These are phyloP conservation scores for Trametopsis cervina DNA, from an alignment of 768 basidiomycete genomes.

Conservation along the genomic window DNA sequence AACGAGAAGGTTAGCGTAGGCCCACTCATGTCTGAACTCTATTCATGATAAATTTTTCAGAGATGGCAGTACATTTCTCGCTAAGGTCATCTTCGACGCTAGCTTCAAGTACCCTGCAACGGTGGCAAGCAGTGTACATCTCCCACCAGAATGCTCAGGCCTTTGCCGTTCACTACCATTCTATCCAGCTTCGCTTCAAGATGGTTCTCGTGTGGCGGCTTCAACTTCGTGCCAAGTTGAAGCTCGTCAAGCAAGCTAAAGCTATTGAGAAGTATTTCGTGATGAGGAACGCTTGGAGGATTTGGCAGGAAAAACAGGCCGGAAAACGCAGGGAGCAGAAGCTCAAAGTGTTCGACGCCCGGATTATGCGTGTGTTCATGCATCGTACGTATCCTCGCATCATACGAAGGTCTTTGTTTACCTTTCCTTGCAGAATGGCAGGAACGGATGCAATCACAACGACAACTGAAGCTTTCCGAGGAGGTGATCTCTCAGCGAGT, in stretches of 20 bases:
- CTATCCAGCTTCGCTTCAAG: conserved; percentile 31
- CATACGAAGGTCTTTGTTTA: not conserved
- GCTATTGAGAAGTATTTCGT: conserved; percentile 46
- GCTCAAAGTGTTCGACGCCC: conserved; percentile 36
- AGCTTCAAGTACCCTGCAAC: conserved; percentile 30
- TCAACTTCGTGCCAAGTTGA: conserved; percentile 41
- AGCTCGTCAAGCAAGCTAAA: conserved; percentile 47
- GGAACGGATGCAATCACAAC: conserved; percentile 28
- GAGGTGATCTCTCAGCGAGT: conserved; percentile 32
- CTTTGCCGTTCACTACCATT: conserved; percentile 46
- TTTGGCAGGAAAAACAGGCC: conserved; percentile 41
- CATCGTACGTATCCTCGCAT: too few relatives aligned
- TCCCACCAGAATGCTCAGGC: conserved; percentile 39
- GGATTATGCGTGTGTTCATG: conserved; percentile 30
- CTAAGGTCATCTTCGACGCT: conserved; percentile 36
- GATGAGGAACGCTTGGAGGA: conserved; percentile 38
- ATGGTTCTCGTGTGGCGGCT: conserved; percentile 50
- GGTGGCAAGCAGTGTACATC: conserved; percentile 38
- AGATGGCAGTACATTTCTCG: conserved; percentile 30
- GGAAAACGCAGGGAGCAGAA: conserved; percentile 38
- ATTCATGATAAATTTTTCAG: too few relatives aligned
- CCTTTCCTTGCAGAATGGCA: conserved; percentile 40
- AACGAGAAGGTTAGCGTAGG: conserved; percentile 41
- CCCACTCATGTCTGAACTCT: too few relatives aligned
- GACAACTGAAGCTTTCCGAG: conserved; percentile 39